A percentile compares a stretch with the other conserved stretches of the same genome.
Conservation (phyloP, 1,139 yeast species). For the Pichia norvegensis region DNA sequence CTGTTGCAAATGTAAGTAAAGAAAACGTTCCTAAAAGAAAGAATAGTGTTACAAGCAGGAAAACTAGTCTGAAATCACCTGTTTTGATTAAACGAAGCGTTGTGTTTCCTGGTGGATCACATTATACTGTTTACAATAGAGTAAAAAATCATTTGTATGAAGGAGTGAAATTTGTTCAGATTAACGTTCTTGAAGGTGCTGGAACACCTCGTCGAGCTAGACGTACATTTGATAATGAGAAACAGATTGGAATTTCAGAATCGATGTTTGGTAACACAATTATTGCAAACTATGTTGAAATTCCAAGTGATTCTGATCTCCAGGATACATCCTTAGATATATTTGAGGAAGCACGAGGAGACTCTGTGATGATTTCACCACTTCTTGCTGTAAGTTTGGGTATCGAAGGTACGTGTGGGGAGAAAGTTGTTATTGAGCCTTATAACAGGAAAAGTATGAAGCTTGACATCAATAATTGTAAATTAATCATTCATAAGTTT, state of each 20-base stretch:
- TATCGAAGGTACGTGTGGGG: constrained; percentile 44
- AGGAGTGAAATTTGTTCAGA: constrained; percentile 44
- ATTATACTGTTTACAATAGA: constrained; percentile 5
- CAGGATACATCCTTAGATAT: background rate
- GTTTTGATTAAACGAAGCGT: constrained; percentile 19
- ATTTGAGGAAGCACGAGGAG: background rate
- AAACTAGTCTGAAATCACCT: constrained; percentile 12
- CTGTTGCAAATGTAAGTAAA: constrained; percentile 9
- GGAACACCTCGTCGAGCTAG: constrained; percentile 24
- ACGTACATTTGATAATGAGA: constrained; percentile 8
- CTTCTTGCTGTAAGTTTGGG: constrained; percentile 54
- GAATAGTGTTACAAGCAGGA: constrained; percentile 31
- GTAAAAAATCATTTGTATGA: constrained; percentile 24
- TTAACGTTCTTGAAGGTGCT: constrained; percentile 54
- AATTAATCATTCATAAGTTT: constrained; percentile 42
- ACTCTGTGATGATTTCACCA: constrained; percentile 9
- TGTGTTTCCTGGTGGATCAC: constrained; percentile 26
- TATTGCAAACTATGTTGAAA: constrained; percentile 38
- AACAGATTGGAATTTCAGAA: constrained; percentile 9
- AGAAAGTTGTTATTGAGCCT: constrained; percentile 46
- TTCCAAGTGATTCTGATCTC: background rate
- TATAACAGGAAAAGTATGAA: constrained; percentile 8
- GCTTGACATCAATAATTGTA: constrained; percentile 8
- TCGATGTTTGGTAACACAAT: constrained; percentile 23
- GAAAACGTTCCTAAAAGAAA: constrained; percentile 22